Evolutionary conservation across 1,284 basidiomycete genomes (phyloP), one percentile per base, ranked within the genome.

Genomic region (Pyrrhoderma noxium): DNA sequence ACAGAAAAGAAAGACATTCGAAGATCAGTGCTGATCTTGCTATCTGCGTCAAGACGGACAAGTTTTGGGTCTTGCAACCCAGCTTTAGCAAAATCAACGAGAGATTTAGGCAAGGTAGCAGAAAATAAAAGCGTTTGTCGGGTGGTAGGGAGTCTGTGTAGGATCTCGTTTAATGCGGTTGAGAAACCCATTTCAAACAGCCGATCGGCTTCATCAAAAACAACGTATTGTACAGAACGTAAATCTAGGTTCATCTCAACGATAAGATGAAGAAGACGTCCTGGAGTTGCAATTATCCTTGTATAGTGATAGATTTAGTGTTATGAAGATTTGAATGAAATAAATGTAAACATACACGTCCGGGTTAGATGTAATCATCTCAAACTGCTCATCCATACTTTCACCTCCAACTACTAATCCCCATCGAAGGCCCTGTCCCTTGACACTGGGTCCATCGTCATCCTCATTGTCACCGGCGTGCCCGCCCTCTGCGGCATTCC

Each of bases 121-220:
- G 93, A 97, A 69, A 98, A 98, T 2, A 98, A 77, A 27, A 95
- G 76, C 2, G 93, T 96, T 68, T 99, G 96, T 19, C 96, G 81
- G 3, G 81, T 80, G 0, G 83, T 60, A 11, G 95, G 93, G 34
- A 99, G 80, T 23, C 93, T 88, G 59, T 86, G 77, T 2, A 98
- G 72, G 59, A 98, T 93, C 67, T 98, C 95, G 53, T 85, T 85
- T 27, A 99, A 74, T 46, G 96, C 91, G 2, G 85, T 82, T 60
- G 92, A 89, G 65, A 99, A 99, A 13, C 95, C 95, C 85, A 98
- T 93, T 64, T 99, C 96, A 65, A 99, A 99, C 11, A 98, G 78
- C 34, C 93, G 83, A 67, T 99, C 96, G 0, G 96, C 96, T 70
- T 99, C 96, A 65, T 99, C 96, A 61, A 99, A 99, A 16, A 99